Conservation (phyloP, 2,329 filamentous ascomycete species). For the Colletotrichum godetiae region DNA sequence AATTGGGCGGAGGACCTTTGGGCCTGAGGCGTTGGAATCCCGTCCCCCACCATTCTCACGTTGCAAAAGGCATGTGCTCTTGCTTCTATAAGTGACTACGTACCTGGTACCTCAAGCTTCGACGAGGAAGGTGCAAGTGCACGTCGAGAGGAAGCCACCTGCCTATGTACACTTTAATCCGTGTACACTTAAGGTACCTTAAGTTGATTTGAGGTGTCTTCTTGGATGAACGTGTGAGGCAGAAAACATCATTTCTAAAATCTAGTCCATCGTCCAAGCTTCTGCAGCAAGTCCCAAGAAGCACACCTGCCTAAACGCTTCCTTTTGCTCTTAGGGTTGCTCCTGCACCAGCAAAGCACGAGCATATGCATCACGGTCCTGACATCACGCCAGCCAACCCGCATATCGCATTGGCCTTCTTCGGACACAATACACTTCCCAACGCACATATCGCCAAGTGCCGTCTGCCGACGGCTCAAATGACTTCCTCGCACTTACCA, state of each 20-base stretch:
- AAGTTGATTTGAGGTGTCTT: neutral
- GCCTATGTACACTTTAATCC: neutral
- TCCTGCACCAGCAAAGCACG: neutral
- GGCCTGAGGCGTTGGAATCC: conserved; percentile 14
- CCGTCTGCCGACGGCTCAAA: neutral
- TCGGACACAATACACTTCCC: neutral
- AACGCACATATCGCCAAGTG: neutral
- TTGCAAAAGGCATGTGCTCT: conserved; percentile 18
- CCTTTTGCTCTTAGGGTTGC: neutral
- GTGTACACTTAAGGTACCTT: too few species aligned
- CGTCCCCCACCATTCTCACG: neutral
- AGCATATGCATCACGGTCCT: conserved; percentile 19
- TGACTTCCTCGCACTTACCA: conserved; percentile 4
- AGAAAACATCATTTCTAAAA: neutral
- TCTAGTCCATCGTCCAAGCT: conserved; percentile 9
- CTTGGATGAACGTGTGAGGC: neutral
- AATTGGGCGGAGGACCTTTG: conserved; percentile 3
- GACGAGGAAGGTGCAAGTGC: neutral
- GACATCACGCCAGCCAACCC: conserved; percentile 10
- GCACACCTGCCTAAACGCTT: neutral
- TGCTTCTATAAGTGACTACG: neutral
- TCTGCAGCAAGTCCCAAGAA: conserved; percentile 5
- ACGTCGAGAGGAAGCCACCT: neutral
- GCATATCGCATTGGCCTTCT: neutral
- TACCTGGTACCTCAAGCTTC: neutral